Evolutionary conservation across 495 filamentous ascomycete genomes (phyloP).

Genomic region (Physcia stellaris): DNA sequence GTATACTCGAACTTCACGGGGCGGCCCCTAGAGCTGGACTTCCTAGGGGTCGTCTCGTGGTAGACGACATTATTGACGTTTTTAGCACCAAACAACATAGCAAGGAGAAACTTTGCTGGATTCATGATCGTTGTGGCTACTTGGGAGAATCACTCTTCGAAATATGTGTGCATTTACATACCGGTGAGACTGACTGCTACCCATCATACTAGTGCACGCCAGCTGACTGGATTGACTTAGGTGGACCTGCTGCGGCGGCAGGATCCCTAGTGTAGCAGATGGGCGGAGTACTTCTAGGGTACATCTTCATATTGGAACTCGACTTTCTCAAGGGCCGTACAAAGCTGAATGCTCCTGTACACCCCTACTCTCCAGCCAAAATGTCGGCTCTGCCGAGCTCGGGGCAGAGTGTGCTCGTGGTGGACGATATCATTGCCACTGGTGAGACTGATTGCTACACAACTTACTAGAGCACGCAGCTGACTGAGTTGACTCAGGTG

Average conservation of each 20-base stretch:
- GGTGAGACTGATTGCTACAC: slow-evolving; percentile 39
- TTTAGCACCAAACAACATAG: too few relatives aligned
- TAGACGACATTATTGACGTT: too few relatives aligned
- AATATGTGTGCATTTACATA: too few relatives aligned
- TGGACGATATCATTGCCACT: slow-evolving; percentile 98
- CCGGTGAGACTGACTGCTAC: too few relatives aligned
- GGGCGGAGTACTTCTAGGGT: slow-evolving; percentile 69
- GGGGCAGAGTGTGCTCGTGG: slow-evolving; percentile 79
- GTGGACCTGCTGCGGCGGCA: slow-evolving; percentile 88
- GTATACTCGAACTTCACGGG: too few relatives aligned
- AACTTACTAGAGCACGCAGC: slow-evolving; percentile 3
- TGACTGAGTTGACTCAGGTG: slow-evolving; percentile 41
- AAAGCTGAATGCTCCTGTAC: slow-evolving; percentile 72
- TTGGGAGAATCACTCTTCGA: too few relatives aligned
- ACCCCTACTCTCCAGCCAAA: slow-evolving; percentile 59
- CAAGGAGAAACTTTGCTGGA: too few relatives aligned
- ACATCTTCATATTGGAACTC: slow-evolving; percentile 91
- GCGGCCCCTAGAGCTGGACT: too few relatives aligned
- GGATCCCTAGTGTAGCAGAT: slow-evolving; percentile 74
- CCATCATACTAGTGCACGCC: too few relatives aligned
- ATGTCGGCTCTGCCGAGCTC: slow-evolving; percentile 57
- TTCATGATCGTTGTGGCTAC: too few relatives aligned
- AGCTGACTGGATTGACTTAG: too few relatives aligned
- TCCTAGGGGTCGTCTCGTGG: too few relatives aligned
- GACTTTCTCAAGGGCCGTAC: slow-evolving; percentile 84